phyloP scores from a whole-genome alignment of 2,329 filamentous ascomycete genomes.

The Nemania sp. region DNA sequence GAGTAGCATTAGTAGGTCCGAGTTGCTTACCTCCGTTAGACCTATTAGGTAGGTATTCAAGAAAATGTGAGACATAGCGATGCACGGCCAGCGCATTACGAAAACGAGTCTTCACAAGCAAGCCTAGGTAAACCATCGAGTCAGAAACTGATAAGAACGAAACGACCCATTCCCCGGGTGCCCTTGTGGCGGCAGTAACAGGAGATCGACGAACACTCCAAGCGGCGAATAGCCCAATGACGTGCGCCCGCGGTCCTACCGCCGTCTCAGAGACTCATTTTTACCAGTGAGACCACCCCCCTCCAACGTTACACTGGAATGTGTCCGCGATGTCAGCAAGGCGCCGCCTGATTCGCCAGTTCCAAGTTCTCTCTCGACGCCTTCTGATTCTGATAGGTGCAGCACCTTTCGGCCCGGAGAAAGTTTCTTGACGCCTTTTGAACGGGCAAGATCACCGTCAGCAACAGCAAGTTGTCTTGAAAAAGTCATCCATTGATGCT shows the following conservation, averaged over 20 bases:
- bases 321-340: conserved; percentile 35
- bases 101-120: neutral
- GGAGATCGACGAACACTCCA: conserved; percentile 28
- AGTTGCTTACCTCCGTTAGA: conserved; percentile 9
- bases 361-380: conserved; percentile 16
- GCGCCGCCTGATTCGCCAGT: conserved; percentile 35
- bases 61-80: conserved; percentile 27
- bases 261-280: conserved; percentile 21
- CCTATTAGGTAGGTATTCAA: conserved; percentile 20
- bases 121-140: conserved; percentile 9
- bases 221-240: conserved; percentile 33
- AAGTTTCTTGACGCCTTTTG: conserved; percentile 27
- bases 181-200: conserved; percentile 22
- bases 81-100: conserved; percentile 11
- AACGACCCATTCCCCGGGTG: conserved; percentile 28
- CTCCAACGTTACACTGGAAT: conserved; percentile 37
- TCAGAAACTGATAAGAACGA: conserved; percentile 23
- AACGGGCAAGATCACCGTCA: conserved; percentile 15
- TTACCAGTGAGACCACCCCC: conserved; percentile 30
- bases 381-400: conserved; percentile 27
- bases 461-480: conserved; percentile 3
- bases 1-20: conserved; percentile 13
- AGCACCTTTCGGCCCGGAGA: conserved; percentile 34
- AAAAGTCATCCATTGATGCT: conserved; percentile 14
- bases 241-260: conserved; percentile 16